Evolutionary conservation across 2,329 filamentous ascomycete genomes (phyloP).

Genomic region (Verticillium nubilum): DNA sequence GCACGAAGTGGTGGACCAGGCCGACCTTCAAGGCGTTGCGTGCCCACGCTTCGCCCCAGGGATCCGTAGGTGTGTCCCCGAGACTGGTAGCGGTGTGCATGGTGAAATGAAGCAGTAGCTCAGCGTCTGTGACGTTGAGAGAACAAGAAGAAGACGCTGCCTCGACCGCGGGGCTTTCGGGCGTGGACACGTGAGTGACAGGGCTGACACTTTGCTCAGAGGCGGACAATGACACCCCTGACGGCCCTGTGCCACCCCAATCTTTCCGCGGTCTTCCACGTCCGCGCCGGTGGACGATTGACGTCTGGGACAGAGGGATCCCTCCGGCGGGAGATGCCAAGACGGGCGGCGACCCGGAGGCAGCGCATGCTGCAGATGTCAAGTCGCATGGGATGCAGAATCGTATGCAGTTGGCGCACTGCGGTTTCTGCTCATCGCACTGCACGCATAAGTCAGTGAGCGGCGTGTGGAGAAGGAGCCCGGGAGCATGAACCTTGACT

Average conservation of each 20-base stretch:
- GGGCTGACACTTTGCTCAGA: background rate
- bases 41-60: conserved; percentile 19
- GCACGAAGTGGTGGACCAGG: conserved; percentile 20
- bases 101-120: conserved; percentile 23
- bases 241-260: conserved; percentile 19
- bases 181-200: background rate
- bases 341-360: background rate
- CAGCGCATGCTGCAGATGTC: background rate
- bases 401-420: conserved; percentile 24
- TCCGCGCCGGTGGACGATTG: conserved; percentile 14
- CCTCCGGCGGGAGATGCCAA: conserved; percentile 3
- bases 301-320: conserved; percentile 15
- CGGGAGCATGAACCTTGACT: conserved; percentile 18
- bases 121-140: conserved; percentile 14
- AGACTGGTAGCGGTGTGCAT: conserved; percentile 17
- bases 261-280: conserved; percentile 23
- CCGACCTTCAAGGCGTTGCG: conserved; percentile 21
- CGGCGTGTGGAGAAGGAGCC: background rate
- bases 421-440: conserved; percentile 25
- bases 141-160: background rate
- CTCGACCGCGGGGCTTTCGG: background rate
- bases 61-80: conserved; percentile 10
- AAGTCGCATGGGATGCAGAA: conserved; percentile 23
- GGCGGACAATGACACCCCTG: background rate
- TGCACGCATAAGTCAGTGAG: conserved; percentile 4